Evolutionary conservation across 441 rosid genomes (phyloP).

Genomic region (Gossypium gossypioides): DNA sequence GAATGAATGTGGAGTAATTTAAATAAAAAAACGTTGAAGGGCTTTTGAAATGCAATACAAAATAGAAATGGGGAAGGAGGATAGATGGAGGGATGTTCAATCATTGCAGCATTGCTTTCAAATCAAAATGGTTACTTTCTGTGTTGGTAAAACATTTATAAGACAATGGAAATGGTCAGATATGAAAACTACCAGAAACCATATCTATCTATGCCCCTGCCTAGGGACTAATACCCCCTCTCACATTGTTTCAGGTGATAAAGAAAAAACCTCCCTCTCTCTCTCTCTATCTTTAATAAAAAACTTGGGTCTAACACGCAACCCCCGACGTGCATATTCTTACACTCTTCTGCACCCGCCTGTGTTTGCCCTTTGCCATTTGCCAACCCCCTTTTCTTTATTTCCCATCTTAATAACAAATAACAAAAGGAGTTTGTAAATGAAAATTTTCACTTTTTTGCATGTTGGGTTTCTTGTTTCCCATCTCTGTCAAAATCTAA

Average conservation of each 20-base stretch:
- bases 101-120: too few relatives aligned
- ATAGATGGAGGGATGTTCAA: too few relatives aligned
- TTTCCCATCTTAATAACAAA: neutral
- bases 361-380: slow-evolving; percentile 1
- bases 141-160: neutral
- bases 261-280: neutral
- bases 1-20: too few relatives aligned
- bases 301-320: slow-evolving; percentile 31
- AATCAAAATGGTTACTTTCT: neutral
- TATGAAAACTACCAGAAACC: neutral
- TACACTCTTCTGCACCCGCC: neutral
- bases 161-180: neutral
- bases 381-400: neutral
- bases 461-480: neutral
- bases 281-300: slow-evolving; percentile 9
- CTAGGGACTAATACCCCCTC: neutral
- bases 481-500: neutral
- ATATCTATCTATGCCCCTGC: neutral
- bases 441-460: neutral
- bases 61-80: too few relatives aligned
- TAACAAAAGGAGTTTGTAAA: too few relatives aligned
- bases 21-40: too few relatives aligned
- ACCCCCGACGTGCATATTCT: slow-evolving; percentile 29
- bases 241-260: neutral
- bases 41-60: too few relatives aligned